Conservation (phyloP, 2,329 filamentous ascomycete species). For the Hypoxylon sp. region DNA sequence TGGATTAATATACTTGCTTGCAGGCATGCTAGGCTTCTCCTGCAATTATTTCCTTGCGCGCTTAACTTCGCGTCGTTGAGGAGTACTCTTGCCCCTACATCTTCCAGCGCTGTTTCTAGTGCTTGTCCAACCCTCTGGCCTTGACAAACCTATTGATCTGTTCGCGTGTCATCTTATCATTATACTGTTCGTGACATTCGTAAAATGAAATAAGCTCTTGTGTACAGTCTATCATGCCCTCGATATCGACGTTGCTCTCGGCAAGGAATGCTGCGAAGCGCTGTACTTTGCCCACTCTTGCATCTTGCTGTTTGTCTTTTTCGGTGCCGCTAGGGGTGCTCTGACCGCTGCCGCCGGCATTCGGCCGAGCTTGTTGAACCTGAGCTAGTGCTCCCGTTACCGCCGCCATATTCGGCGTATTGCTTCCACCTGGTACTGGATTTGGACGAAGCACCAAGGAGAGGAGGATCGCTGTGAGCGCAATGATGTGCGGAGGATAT, state of each 20-base stretch:
- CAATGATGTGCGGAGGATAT: constrained; percentile 87
- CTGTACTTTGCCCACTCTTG: constrained; percentile 75
- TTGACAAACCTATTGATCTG: constrained; percentile 73
- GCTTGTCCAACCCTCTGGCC: constrained; percentile 68
- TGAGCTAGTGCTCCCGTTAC: constrained; percentile 66
- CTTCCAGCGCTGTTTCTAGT: constrained; percentile 32
- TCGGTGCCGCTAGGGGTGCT: constrained; percentile 49
- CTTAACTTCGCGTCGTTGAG: background rate
- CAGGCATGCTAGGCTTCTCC: background rate
- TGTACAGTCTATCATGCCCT: constrained; percentile 87
- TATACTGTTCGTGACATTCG: constrained; percentile 75
- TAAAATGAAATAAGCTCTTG: constrained; percentile 94
- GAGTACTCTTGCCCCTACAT: background rate
- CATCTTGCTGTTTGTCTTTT: constrained; percentile 67
- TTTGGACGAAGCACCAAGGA: constrained; percentile 83
- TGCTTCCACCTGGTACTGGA: constrained; percentile 45
- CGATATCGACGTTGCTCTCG: constrained; percentile 87
- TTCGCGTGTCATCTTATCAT: constrained; percentile 71
- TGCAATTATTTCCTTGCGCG: background rate
- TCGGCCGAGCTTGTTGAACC: constrained; percentile 55
- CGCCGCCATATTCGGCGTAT: constrained; percentile 63
- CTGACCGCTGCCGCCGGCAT: constrained; percentile 45
- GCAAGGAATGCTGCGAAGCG: constrained; percentile 82
- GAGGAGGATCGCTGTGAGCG: constrained; percentile 87
- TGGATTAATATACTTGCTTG: background rate